Conservation (phyloP, 2,329 filamentous ascomycete genomes). For the Fusarium sp. region DNA sequence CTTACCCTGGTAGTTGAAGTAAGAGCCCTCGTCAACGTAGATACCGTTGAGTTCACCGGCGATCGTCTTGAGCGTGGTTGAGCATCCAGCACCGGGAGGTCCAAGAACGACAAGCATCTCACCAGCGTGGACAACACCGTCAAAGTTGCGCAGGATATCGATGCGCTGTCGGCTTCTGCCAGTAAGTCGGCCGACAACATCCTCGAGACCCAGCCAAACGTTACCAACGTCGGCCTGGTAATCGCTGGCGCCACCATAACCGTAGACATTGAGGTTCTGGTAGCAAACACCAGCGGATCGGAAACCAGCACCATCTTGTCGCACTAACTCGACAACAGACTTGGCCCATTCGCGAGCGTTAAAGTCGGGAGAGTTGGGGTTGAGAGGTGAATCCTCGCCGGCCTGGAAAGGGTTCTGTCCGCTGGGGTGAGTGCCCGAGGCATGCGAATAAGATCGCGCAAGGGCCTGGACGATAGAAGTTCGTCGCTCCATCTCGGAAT, state of each 20-base stretch:
- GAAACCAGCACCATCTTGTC: constrained; percentile 64
- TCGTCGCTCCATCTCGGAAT: constrained; percentile 61
- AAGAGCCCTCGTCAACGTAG: constrained; percentile 73
- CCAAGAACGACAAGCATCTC: constrained; percentile 83
- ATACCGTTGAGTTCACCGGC: constrained; percentile 86
- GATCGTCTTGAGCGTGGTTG: constrained; percentile 86
- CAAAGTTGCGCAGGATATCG: constrained; percentile 75
- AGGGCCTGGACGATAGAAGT: constrained; percentile 65
- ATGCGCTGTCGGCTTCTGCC: constrained; percentile 66
- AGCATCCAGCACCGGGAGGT: constrained; percentile 79
- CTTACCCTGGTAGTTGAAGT: constrained; percentile 84
- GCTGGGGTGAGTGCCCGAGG: constrained; percentile 53
- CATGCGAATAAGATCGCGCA: constrained; percentile 65
- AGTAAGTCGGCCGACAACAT: constrained; percentile 61
- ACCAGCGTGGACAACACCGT: constrained; percentile 74
- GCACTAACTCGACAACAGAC: constrained; percentile 64
- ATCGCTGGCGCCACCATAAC: constrained; percentile 74
- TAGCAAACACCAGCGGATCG: constrained; percentile 73
- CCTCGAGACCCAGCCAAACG: constrained; percentile 64
- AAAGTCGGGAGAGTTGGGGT: constrained; percentile 65
- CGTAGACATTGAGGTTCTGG: constrained; percentile 74
- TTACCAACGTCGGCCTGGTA: constrained; percentile 76
- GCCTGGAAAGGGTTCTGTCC: constrained; percentile 63
- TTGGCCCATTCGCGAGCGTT: constrained; percentile 69
- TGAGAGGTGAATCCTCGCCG: constrained; percentile 61